Evolutionary conservation across 2,329 filamentous ascomycete species (phyloP).

Genomic region (Fusarium sublunatum): DNA sequence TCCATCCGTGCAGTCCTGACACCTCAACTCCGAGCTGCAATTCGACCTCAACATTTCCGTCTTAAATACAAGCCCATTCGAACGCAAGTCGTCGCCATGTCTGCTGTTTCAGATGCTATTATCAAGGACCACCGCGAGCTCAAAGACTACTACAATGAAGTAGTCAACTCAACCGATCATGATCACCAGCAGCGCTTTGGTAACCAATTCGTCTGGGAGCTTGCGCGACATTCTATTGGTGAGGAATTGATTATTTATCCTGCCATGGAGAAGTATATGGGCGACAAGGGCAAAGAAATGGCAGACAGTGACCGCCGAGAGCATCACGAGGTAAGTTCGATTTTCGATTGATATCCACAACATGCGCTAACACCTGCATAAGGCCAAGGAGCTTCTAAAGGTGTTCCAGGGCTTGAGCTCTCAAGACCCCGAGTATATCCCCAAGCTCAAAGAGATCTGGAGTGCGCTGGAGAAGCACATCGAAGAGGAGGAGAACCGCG

Average conservation of each 20-base stretch:
- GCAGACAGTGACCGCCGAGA: conserved; percentile 61
- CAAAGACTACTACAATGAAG: conserved; percentile 55
- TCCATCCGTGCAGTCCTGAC: neutral
- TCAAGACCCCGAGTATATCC: conserved; percentile 55
- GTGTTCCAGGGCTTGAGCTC: conserved; percentile 60
- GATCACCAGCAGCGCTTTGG: conserved; percentile 56
- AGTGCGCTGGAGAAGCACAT: conserved; percentile 58
- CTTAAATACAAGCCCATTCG: neutral
- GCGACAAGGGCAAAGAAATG: conserved; percentile 55
- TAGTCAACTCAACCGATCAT: conserved; percentile 50
- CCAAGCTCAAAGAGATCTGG: conserved; percentile 59
- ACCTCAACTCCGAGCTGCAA: neutral
- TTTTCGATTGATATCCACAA: neutral
- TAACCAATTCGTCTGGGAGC: conserved; percentile 62
- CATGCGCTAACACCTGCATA: neutral
- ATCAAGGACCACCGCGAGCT: conserved; percentile 49
- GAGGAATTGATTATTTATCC: conserved; percentile 66
- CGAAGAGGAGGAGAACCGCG: conserved; percentile 61
- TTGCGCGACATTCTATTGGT: conserved; percentile 60
- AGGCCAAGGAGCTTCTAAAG: conserved; percentile 65
- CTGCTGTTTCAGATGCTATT: conserved; percentile 40
- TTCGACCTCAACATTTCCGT: conserved; percentile 1
- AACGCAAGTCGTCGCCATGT: conserved; percentile 9
- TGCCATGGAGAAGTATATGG: conserved; percentile 61
- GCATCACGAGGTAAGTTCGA: conserved; percentile 55